phyloP scores from a whole-genome alignment of 441 rosid species.

The Pelargonium citronellum region DNA sequence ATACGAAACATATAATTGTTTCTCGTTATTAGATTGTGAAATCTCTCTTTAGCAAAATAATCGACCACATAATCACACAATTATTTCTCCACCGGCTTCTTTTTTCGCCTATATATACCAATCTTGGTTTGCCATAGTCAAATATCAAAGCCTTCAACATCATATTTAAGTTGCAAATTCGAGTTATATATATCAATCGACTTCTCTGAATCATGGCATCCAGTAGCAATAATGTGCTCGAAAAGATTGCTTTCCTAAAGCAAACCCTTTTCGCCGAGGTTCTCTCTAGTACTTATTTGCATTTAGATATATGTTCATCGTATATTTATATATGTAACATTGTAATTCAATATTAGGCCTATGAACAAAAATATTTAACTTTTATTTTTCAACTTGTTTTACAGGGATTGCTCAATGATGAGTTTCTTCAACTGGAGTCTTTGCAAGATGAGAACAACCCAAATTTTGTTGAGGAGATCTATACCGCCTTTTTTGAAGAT shows the following conservation, averaged over 20 bases:
- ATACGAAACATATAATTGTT: not conserved
- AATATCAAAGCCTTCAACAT: not conserved
- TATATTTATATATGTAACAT: not conserved
- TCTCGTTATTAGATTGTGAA: not conserved
- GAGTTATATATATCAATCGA: not conserved
- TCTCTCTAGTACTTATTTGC: not conserved
- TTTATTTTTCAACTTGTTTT: not conserved
- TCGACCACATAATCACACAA: not conserved
- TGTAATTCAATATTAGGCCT: not conserved
- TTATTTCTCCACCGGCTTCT: not conserved
- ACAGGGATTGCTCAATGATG: not conserved
- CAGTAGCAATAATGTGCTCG: not conserved
- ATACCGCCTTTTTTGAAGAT: not conserved
- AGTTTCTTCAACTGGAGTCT: not conserved
- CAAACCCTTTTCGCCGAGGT: not conserved
- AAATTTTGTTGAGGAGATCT: not conserved
- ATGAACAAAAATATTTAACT: not conserved
- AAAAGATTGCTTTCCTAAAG: not conserved
- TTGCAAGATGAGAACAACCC: not conserved
- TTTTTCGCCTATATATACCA: not conserved
- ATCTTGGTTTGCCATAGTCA: not conserved
- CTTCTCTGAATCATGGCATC: not conserved
- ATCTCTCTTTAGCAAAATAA: not conserved
- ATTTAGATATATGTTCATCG: not conserved
- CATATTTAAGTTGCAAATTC: not conserved